Percentiles rank a stretch among this genome's conserved stretches.
phyloP scores from a whole-genome alignment of 768 basidiomycete genomes.

The Trametes cinnabarina region DNA sequence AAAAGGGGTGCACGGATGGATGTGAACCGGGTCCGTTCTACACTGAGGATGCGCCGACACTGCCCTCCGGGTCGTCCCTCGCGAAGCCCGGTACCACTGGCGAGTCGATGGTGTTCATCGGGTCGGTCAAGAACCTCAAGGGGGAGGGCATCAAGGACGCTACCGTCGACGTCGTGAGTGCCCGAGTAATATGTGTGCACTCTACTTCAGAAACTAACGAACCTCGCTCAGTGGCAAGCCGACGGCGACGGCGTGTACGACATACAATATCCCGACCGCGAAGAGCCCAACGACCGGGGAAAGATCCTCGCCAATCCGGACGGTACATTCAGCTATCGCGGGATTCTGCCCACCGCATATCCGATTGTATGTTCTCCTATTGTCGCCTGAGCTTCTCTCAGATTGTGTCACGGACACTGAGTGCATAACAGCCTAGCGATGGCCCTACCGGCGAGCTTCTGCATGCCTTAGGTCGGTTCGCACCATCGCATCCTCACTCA shows the following conservation, averaged over 20 bases:
- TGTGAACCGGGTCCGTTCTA: slow-evolving; percentile 38
- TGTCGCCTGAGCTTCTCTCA: not conserved
- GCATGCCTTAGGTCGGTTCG: slow-evolving; percentile 24
- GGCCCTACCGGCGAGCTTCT: slow-evolving; percentile 33
- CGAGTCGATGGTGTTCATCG: slow-evolving; percentile 36
- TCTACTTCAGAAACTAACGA: not conserved
- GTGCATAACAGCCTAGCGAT: slow-evolving; percentile 26
- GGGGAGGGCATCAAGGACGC: slow-evolving; percentile 33
- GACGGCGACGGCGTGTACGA: slow-evolving; percentile 40
- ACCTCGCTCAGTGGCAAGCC: slow-evolving; percentile 36
- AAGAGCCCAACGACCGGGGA: slow-evolving; percentile 32
- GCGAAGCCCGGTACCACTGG: slow-evolving; percentile 29
- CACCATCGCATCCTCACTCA: not conserved
- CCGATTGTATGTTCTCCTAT: slow-evolving; percentile 27
- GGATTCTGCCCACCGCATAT: slow-evolving; percentile 34
- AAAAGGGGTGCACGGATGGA: slow-evolving; percentile 31
- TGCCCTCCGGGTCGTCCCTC: slow-evolving; percentile 30
- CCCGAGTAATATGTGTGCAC: not conserved
- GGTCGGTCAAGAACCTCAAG: slow-evolving; percentile 34
- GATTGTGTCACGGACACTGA: not conserved
- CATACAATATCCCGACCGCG: slow-evolving; percentile 31
- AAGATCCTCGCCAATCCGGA: slow-evolving; percentile 31
- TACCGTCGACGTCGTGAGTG: slow-evolving; percentile 35
- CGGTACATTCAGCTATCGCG: slow-evolving; percentile 32
- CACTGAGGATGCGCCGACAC: slow-evolving; percentile 31